phyloP scores from a whole-genome alignment of 2,329 filamentous ascomycete genomes.

The Plectosphaerella plurivora region DNA sequence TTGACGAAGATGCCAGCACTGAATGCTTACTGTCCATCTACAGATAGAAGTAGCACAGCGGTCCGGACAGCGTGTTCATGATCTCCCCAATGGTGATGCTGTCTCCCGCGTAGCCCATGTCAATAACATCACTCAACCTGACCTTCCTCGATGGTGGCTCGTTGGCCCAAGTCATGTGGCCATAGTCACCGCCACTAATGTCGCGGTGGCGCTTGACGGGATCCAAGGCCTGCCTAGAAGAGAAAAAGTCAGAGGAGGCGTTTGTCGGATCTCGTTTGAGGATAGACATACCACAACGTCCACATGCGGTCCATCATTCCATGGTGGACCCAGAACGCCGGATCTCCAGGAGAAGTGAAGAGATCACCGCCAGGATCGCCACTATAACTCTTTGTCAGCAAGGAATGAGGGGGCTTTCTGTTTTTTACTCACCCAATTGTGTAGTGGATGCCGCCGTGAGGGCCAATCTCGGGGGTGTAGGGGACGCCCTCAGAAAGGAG shows the following conservation, averaged over 20 bases:
- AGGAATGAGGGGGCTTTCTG: background rate
- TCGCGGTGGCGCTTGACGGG: constrained; percentile 15
- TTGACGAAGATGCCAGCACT: too few species aligned
- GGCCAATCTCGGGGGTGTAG: constrained; percentile 21
- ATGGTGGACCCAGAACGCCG: constrained; percentile 18
- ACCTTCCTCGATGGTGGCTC: constrained; percentile 17
- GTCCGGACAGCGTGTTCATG: constrained; percentile 21
- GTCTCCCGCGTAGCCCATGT: constrained; percentile 22
- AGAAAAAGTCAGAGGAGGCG: background rate
- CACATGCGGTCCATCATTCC: constrained; percentile 21
- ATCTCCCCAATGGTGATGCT: constrained; percentile 20
- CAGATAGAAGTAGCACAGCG: constrained; percentile 24
- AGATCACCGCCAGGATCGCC: constrained; percentile 27
- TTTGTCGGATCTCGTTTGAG: background rate
- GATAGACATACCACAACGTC: constrained; percentile 14
- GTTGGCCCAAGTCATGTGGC: constrained; percentile 23
- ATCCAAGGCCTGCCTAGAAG: constrained; percentile 15
- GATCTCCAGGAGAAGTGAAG: constrained; percentile 17
- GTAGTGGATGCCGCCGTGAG: constrained; percentile 24
- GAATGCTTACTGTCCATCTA: constrained; percentile 1
- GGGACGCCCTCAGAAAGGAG: constrained; percentile 27
- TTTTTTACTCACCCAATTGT: constrained; percentile 15
- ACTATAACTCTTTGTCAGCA: background rate
- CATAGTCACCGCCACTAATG: constrained; percentile 19
- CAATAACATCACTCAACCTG: constrained; percentile 18